Percentiles rank a stretch among this genome's conserved stretches.
These are phyloP conservation scores for Penicillium fuscoglaucum DNA, from an alignment of 2,329 filamentous ascomycete genomes.

Conservation along the genomic window DNA sequence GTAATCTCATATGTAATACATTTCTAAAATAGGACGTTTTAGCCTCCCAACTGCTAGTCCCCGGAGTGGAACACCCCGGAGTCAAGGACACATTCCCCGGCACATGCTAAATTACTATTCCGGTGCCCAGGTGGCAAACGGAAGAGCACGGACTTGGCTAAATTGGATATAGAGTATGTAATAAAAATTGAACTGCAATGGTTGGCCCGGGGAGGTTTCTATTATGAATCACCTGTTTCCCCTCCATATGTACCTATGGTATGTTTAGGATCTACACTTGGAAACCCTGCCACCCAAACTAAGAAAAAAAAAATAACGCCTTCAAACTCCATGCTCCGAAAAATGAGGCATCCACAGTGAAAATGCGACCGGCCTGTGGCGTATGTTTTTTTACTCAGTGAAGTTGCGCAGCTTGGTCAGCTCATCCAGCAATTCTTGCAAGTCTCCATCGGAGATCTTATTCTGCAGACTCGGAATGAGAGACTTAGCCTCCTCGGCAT, in stretches of 20 bases:
- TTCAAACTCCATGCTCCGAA: conserved; percentile 32
- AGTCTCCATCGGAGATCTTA: conserved; percentile 86
- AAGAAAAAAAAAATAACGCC: conserved; percentile 10
- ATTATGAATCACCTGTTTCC: conserved; percentile 11
- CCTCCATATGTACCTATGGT: conserved; percentile 1
- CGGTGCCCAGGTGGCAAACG: conserved; percentile 9
- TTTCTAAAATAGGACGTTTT: background rate
- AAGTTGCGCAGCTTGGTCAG: conserved; percentile 72
- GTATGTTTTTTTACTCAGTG: conserved; percentile 35
- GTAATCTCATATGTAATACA: background rate
- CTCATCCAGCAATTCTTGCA: conserved; percentile 86
- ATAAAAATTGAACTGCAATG: background rate
- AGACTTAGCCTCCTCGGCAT: conserved; percentile 92
- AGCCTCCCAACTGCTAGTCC: background rate
- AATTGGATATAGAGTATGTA: background rate
- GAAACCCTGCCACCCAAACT: conserved; percentile 2
- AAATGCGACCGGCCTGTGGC: background rate
- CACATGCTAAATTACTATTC: conserved; percentile 16
- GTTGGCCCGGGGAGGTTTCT: conserved; percentile 2
- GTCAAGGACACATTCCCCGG: conserved; percentile 12
- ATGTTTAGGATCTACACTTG: background rate
- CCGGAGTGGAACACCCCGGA: conserved; percentile 17
- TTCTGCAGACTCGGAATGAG: conserved; percentile 84
- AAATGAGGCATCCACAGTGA: conserved; percentile 5
- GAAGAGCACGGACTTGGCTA: background rate